phyloP scores from a whole-genome alignment of 1,284 basidiomycete species.

The Ganoderma boninense region DNA sequence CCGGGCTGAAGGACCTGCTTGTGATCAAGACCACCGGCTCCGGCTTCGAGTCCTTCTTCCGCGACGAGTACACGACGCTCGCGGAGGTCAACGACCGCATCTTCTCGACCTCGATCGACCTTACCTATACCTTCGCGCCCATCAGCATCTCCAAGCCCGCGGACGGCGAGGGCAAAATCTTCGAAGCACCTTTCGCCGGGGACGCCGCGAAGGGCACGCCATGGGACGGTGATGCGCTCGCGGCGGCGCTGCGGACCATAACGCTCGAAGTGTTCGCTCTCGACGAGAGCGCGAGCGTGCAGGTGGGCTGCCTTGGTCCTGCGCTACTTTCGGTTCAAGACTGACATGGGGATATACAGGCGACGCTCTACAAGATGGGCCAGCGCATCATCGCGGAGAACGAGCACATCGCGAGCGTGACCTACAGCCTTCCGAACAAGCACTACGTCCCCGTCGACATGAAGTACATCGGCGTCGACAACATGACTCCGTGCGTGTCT shows the following conservation, averaged over 20 bases:
- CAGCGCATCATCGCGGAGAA: conserved; percentile 78
- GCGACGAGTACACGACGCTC: conserved; percentile 92
- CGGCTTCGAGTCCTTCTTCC: conserved; percentile 84
- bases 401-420: conserved; percentile 65
- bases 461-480: conserved; percentile 66
- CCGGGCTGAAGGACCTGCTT: conserved; percentile 82
- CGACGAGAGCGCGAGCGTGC: conserved; percentile 92
- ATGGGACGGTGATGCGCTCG: conserved; percentile 70
- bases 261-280: conserved; percentile 87
- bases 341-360: conserved; percentile 51
- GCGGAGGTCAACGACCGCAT: conserved; percentile 85
- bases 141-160: conserved; percentile 54
- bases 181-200: conserved; percentile 49
- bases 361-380: conserved; percentile 92
- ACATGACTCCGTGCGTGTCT: conserved; percentile 53
- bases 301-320: conserved; percentile 54
- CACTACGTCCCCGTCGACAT: conserved; percentile 90
- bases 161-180: conserved; percentile 52
- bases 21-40: conserved; percentile 94
- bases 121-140: conserved; percentile 70
- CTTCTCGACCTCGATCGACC: conserved; percentile 85
- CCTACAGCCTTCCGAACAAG: conserved; percentile 91
- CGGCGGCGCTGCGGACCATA: conserved; percentile 63
- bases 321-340: neutral
- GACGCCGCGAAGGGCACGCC: conserved; percentile 57